Conservation (phyloP, 2,329 filamentous ascomycete genomes). For the Tympanopsis confertula region DNA sequence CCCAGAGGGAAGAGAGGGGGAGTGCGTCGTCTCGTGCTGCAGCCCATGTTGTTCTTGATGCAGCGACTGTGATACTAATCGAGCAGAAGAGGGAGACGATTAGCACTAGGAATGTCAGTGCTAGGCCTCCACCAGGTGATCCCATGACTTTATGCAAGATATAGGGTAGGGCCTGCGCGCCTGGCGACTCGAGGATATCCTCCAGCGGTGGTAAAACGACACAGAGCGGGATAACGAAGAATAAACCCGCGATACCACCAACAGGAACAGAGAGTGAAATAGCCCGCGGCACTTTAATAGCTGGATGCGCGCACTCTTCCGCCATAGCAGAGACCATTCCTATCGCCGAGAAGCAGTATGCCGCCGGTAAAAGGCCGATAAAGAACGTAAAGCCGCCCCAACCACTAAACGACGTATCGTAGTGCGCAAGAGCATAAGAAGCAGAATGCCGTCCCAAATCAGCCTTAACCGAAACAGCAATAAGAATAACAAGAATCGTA, state of each 20-base stretch:
- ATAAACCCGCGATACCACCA: conserved; percentile 31
- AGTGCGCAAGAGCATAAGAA: not conserved
- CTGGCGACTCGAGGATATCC: conserved; percentile 29
- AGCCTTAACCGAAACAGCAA: not conserved
- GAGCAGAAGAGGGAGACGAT: conserved; percentile 46
- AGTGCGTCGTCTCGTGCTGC: conserved; percentile 49
- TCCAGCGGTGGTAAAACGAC: conserved; percentile 35
- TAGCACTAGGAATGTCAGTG: conserved; percentile 37
- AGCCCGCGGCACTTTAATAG: conserved; percentile 35
- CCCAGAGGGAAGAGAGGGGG: conserved; percentile 36
- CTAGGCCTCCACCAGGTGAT: conserved; percentile 34
- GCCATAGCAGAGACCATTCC: conserved; percentile 21
- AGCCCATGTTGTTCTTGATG: conserved; percentile 55
- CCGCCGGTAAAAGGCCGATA: not conserved
- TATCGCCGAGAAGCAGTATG: not conserved
- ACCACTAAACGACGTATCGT: not conserved
- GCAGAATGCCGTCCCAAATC: not conserved
- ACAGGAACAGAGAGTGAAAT: conserved; percentile 33
- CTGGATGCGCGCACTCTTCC: conserved; percentile 35
- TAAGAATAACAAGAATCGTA: not conserved
- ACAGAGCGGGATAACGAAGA: conserved; percentile 35
- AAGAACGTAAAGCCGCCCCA: not conserved
- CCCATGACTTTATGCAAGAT: conserved; percentile 40
- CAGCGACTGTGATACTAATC: conserved; percentile 55
- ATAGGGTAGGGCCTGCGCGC: conserved; percentile 40